Percentiles rank a stretch among this genome's conserved stretches.
Conservation (phyloP, 495 filamentous ascomycete genomes). For the Penicillium bovifimosum region DNA sequence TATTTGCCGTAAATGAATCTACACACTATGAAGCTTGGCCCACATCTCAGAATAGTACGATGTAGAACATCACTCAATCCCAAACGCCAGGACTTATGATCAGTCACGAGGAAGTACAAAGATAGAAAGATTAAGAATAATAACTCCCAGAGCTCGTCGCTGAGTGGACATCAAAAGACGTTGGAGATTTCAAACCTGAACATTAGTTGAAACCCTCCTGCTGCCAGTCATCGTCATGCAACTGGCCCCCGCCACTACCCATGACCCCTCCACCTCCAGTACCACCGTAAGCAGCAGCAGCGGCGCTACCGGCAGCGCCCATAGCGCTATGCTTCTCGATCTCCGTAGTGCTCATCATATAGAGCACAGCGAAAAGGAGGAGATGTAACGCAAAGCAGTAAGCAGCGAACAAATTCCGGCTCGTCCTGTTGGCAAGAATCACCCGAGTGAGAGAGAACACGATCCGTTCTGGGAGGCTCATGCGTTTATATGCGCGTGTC, state of each 20-base stretch:
- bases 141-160: conserved; percentile 21
- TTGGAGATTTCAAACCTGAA: too few species aligned
- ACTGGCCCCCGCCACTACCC: conserved; percentile 32
- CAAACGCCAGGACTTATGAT: conserved; percentile 18
- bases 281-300: conserved; percentile 38
- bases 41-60: conserved; percentile 6
- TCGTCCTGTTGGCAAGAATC: conserved; percentile 83
- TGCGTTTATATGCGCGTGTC: conserved; percentile 86
- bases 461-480: conserved; percentile 84
- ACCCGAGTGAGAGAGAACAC: conserved; percentile 89
- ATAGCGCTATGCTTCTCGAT: conserved; percentile 51
- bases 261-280: conserved; percentile 29
- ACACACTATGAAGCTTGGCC: conserved; percentile 2
- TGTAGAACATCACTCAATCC: conserved; percentile 3
- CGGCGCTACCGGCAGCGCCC: conserved; percentile 38
- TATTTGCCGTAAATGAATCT: conserved; percentile 3
- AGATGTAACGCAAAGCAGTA: conserved; percentile 90
- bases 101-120: conserved; percentile 5
- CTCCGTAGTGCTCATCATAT: conserved; percentile 67
- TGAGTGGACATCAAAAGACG: conserved; percentile 10
- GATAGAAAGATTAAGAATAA: conserved; percentile 3
- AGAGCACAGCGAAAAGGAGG: conserved; percentile 79
- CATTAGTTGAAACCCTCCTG: conserved; percentile 50
- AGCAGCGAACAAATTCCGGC: conserved; percentile 88
- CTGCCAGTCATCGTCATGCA: conserved; percentile 55